Evolutionary conservation across 2,329 filamentous ascomycete species (phyloP).

Genomic region (Mycosphaerelloides madeirae): DNA sequence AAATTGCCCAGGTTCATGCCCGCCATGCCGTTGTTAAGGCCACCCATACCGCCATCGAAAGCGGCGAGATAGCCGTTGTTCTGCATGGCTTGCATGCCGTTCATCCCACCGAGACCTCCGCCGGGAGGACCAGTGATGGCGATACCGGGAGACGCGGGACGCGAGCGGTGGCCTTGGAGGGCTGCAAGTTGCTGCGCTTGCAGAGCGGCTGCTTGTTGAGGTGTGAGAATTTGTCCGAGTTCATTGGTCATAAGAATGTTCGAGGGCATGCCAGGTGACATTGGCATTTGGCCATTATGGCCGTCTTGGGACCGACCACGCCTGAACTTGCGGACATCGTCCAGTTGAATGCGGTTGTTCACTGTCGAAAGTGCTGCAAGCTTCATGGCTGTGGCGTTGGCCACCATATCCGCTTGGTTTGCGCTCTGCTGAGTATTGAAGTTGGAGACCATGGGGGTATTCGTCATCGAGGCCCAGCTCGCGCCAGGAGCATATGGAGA

Average conservation of each 20-base stretch:
- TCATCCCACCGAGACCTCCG: slow-evolving; percentile 45
- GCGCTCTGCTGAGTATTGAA: slow-evolving; percentile 59
- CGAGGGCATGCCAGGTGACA: slow-evolving; percentile 63
- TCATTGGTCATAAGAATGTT: slow-evolving; percentile 89
- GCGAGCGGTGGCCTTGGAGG: slow-evolving; percentile 74
- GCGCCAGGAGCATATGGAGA: slow-evolving; percentile 80
- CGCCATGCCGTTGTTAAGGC: slow-evolving; percentile 64
- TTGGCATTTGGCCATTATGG: slow-evolving; percentile 49
- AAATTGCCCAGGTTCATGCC: slow-evolving; percentile 56
- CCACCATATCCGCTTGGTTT: slow-evolving; percentile 92
- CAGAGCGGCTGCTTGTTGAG: slow-evolving; percentile 47
- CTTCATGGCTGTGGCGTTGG: slow-evolving; percentile 98
- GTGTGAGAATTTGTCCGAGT: slow-evolving; percentile 77
- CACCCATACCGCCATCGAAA: slow-evolving; percentile 59
- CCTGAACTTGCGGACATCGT: slow-evolving; percentile 95
- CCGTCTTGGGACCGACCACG: slow-evolving; percentile 68
- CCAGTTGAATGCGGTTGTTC: slow-evolving; percentile 94
- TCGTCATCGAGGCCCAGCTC: slow-evolving; percentile 98
- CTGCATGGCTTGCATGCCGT: slow-evolving; percentile 76
- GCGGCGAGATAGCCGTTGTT: slow-evolving; percentile 91
- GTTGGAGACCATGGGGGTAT: slow-evolving; percentile 88
- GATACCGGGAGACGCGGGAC: slow-evolving; percentile 83
- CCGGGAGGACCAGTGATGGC: slow-evolving; percentile 65
- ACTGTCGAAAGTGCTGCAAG: slow-evolving; percentile 93
- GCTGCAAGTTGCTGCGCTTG: slow-evolving; percentile 76